Conservation (phyloP, 306 rosid species). For the Glycine latifolia region DNA sequence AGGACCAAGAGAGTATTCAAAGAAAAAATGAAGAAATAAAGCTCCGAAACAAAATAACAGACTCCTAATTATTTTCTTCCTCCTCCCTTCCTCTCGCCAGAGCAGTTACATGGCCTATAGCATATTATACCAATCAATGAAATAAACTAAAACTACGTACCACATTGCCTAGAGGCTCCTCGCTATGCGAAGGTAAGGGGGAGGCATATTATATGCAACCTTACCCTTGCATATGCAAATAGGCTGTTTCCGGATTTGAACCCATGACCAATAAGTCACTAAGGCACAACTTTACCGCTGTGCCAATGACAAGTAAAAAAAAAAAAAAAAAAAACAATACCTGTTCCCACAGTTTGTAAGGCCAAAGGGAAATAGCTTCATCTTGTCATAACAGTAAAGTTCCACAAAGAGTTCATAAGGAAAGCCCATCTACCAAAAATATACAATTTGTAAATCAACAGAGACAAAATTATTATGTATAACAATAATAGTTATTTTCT, state of each 20-base stretch:
- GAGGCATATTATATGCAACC: no score
- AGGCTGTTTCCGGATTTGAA: no score
- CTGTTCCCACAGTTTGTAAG: slow-evolving; percentile 84
- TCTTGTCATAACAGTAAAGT: slow-evolving; percentile 67
- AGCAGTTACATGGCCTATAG: slow-evolving; percentile 34
- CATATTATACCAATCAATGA: slow-evolving; percentile 25
- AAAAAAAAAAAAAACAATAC: slow-evolving; percentile 48
- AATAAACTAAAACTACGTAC: no score
- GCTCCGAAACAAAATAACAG: slow-evolving; percentile 35
- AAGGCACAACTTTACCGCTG: no score
- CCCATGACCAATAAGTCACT: no score
- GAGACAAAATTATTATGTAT: slow-evolving; percentile 19
- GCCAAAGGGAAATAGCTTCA: slow-evolving; percentile 74
- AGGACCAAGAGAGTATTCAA: slow-evolving; percentile 8
- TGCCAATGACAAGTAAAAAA: slow-evolving; percentile 23
- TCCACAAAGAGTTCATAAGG: slow-evolving; percentile 69
- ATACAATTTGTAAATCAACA: slow-evolving; percentile 45
- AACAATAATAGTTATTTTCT: slow-evolving; percentile 15
- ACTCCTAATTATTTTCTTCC: slow-evolving; percentile 24
- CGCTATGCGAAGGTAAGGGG: no score
- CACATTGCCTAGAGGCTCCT: no score
- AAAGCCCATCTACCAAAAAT: slow-evolving; percentile 64
- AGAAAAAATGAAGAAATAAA: not conserved
- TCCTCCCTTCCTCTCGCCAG: slow-evolving; percentile 28
- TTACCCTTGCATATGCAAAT: no score